These are phyloP conservation scores for Pyrenophora seminiperda DNA, from an alignment of 2,329 filamentous ascomycete genomes.

Conservation along the genomic window DNA sequence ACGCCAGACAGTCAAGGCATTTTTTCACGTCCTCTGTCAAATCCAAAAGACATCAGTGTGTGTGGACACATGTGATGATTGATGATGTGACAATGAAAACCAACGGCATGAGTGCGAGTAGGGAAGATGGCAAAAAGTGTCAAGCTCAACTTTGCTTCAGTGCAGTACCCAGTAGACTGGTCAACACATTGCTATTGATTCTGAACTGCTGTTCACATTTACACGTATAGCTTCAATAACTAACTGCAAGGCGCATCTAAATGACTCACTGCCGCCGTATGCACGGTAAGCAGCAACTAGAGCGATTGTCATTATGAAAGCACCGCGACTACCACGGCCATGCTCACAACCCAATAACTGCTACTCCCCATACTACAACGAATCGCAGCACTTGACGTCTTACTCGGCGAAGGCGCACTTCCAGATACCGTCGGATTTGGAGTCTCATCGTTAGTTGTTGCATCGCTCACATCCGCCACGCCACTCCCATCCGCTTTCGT, in stretches of 20 bases:
- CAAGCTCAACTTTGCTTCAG: too few species aligned
- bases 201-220: too few species aligned
- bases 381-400: slow-evolving; percentile 1
- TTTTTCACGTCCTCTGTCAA: too few species aligned
- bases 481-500: slow-evolving; percentile 39
- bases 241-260: background rate
- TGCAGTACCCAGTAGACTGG: too few species aligned
- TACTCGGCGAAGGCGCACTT: slow-evolving; percentile 12
- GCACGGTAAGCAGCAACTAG: background rate
- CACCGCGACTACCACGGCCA: slow-evolving; percentile 10
- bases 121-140: too few species aligned
- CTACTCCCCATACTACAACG: slow-evolving; percentile 4
- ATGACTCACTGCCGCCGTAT: background rate
- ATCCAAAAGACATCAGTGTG: too few species aligned
- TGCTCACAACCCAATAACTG: slow-evolving; percentile 14
- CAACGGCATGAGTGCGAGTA: too few species aligned
- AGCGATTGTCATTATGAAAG: background rate
- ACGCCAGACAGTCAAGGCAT: too few species aligned
- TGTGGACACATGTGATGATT: too few species aligned
- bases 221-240: too few species aligned
- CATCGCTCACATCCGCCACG: slow-evolving; percentile 32
- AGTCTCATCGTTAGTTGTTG: slow-evolving; percentile 18
- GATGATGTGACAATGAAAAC: too few species aligned
- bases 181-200: too few species aligned
- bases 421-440: slow-evolving; percentile 16